Conservation (phyloP, 2,329 filamentous ascomycete species). For the Pseudogymnoascus sp. region DNA sequence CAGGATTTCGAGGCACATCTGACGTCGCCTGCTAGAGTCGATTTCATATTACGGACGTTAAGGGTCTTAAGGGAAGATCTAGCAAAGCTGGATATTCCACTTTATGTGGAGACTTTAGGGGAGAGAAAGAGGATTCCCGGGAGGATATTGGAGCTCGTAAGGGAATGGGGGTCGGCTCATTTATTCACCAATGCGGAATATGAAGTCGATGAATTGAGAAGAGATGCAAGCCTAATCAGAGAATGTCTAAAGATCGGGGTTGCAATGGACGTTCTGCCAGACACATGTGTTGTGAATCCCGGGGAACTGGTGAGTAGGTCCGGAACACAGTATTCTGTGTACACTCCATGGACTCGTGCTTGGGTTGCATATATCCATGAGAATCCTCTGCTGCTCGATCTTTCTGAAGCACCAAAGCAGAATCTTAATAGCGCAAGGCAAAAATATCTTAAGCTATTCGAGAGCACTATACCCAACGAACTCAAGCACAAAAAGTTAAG, state of each 20-base stretch:
- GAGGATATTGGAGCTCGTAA: constrained; percentile 56
- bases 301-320: constrained; percentile 57
- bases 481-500: constrained; percentile 56
- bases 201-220: constrained; percentile 79
- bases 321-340: constrained; percentile 77
- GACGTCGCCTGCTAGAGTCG: constrained; percentile 63
- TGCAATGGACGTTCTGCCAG: constrained; percentile 64
- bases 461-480: constrained; percentile 49
- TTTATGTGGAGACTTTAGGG: constrained; percentile 66
- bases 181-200: constrained; percentile 83
- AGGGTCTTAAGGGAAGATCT: constrained; percentile 58
- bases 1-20: constrained; percentile 80
- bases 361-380: constrained; percentile 69
- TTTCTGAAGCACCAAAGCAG: constrained; percentile 47
- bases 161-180: constrained; percentile 66
- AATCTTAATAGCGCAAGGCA: constrained; percentile 43
- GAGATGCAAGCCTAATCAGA: constrained; percentile 61
- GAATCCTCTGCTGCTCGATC: constrained; percentile 58
- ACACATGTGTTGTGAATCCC: constrained; percentile 75
- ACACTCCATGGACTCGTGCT: constrained; percentile 70
- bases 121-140: constrained; percentile 54
- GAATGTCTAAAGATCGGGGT: constrained; percentile 55
- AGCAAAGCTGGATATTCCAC: constrained; percentile 63
- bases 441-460: constrained; percentile 50
- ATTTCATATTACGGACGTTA: constrained; percentile 72